Percentiles rank a stretch among this genome's conserved stretches.
Evolutionary conservation across 169 alveolate genomes (phyloP).

Genomic region (Cryptosporidium parvum): DNA sequence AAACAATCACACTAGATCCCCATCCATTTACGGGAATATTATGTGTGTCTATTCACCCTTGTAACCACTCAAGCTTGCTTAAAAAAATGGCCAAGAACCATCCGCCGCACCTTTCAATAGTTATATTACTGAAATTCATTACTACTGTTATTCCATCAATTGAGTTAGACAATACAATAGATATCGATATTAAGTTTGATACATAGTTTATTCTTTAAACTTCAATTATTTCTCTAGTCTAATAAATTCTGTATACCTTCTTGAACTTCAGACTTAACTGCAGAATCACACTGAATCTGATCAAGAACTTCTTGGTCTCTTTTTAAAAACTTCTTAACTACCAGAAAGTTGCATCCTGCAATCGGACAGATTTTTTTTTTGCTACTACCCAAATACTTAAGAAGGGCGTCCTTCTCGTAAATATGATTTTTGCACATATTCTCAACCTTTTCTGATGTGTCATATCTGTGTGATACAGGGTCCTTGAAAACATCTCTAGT

Average conservation of each 20-base stretch:
- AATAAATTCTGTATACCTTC: neutral
- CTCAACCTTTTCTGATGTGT: neutral
- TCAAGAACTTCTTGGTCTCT: conserved; percentile 56
- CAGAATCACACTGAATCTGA: neutral
- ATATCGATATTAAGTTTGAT: conserved; percentile 74
- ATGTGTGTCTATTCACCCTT: conserved; percentile 92
- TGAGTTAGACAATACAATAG: conserved; percentile 88
- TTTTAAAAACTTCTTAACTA: conserved; percentile 8
- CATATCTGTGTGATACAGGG: conserved; percentile 69
- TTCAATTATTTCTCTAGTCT: neutral
- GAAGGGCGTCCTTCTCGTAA: conserved; percentile 53
- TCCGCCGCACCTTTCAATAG: conserved; percentile 80
- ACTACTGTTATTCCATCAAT: conserved; percentile 90
- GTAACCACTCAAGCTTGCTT: conserved; percentile 89
- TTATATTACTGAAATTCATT: conserved; percentile 85
- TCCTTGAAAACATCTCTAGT: conserved; percentile 41
- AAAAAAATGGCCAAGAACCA: conserved; percentile 84
- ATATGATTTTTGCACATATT: conserved; percentile 57
- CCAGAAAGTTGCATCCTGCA: conserved; percentile 48
- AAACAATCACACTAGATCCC: conserved; percentile 93
- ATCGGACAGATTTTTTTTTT: conserved; percentile 69
- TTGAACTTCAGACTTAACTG: neutral
- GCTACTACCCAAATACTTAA: conserved; percentile 43
- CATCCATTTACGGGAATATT: conserved; percentile 89
- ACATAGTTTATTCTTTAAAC: conserved; percentile 5